Evolutionary conservation across 2,329 filamentous ascomycete genomes (phyloP).

Genomic region (Arthroderma sp.): DNA sequence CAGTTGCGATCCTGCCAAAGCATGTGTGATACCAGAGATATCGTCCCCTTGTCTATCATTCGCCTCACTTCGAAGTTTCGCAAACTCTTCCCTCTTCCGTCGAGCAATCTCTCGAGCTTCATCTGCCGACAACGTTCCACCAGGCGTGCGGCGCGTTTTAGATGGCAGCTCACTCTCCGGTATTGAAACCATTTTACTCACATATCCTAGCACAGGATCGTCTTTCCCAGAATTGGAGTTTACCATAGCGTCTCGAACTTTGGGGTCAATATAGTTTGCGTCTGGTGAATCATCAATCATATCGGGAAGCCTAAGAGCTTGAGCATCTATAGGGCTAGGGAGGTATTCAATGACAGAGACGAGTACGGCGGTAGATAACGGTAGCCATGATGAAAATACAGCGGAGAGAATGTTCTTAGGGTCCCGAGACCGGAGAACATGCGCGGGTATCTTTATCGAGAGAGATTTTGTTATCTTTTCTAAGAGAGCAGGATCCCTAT

Average conservation of each 20-base stretch:
- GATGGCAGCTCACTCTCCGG: constrained; percentile 83
- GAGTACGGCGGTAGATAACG: constrained; percentile 78
- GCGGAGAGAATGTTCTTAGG: constrained; percentile 71
- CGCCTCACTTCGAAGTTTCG: constrained; percentile 57
- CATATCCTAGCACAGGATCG: constrained; percentile 79
- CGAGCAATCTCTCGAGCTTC: constrained; percentile 80
- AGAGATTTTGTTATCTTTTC: constrained; percentile 95
- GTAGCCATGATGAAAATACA: constrained; percentile 81
- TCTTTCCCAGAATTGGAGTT: constrained; percentile 58
- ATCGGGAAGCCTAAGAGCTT: constrained; percentile 65
- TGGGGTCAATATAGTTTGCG: constrained; percentile 53
- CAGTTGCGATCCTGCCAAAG: constrained; percentile 50
- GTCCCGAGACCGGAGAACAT: constrained; percentile 73
- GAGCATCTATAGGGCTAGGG: constrained; percentile 69
- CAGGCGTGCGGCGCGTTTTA: constrained; percentile 55
- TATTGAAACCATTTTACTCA: constrained; percentile 96
- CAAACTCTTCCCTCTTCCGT: constrained; percentile 79
- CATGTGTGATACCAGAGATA: constrained; percentile 46
- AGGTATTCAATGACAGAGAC: constrained; percentile 91
- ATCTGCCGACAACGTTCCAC: constrained; percentile 62
- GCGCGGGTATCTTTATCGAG: constrained; percentile 68
- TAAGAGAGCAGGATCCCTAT: constrained; percentile 61
- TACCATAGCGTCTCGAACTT: constrained; percentile 67
- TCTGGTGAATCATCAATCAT: constrained; percentile 73
- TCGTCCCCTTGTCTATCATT: constrained; percentile 35